Base-by-base conservation (phyloP, 768 basidiomycete genomes). In the Pleurotus salmoneostramineus region DNA sequence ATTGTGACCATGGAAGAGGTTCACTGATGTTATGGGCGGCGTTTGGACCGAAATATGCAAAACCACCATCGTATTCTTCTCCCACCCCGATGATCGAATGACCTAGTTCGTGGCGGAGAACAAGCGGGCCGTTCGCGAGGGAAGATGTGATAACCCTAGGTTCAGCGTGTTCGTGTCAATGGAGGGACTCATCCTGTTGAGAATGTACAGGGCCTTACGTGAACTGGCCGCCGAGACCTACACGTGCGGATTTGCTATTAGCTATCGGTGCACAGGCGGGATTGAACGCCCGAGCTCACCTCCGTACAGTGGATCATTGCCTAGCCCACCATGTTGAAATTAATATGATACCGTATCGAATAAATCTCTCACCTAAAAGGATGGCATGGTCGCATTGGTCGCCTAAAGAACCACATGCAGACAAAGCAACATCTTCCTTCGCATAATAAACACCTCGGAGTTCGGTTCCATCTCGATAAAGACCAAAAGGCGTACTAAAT, bases 1-100 rank as follows among this genome's bases (percentile, higher is more conserved):
- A 93, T 60, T 90, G 85, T 0, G 74, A 68, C 91, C 91, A 93
- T 5, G 85, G 79, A 32, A 88, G 64, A 34, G 75, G 69, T 31
- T 72, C 56, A 7, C 69, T 68, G 34, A 71, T 63, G 60, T 83
- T 68, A 46, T 79, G 71, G 31, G 77, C 76, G 3, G 87, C 80
- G 64, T 93, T 89, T 36, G 78, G 76, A 12, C 90, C 90, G 63
- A 79, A 89, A 68, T 92, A 93, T 3, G 76, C 85, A 60, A 70
- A 83, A 3, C 88, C 90, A 10, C 89, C 90, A 61, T 92, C 91
- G 65, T 93, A 91, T 71, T 91, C 90, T 70, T 92, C 91, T 3
- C 91, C 91, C 15, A 90, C 85, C 5, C 82, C 73, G 62, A 91
- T 88, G 49, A 91, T 82, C 21, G 88, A 89, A 70, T 93, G 90